Base-by-base conservation (phyloP, 164 flowering plant species). In the Aristolochia californica region DNA sequence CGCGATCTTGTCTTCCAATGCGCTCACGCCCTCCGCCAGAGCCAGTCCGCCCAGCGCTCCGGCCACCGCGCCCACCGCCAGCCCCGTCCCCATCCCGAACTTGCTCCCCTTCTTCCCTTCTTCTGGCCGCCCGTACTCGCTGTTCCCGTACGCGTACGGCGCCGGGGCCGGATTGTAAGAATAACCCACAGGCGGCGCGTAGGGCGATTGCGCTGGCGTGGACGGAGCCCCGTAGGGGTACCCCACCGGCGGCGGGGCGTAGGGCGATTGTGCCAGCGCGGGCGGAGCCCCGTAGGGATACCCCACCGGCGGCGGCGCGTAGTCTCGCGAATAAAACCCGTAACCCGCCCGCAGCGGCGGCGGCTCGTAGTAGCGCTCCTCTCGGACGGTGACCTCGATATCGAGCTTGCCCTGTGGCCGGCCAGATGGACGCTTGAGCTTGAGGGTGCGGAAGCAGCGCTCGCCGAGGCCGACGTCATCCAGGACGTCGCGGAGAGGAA, bases 61-160 rank as follows among this genome's bases (percentile, higher is more conserved):
- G 2, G 84, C 97, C 4, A 67, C 94, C 43, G 84, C 87, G 2
- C 91, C 97, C 66, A 88, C 84, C 11, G 97, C 95, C 76, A 88
- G 57, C 44, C 97, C 94, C 55, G 91, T 78, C 55, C 97, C 97
- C 88, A 76, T 34, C 13, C 85, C 85, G 38, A 60, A 70, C 70
- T 70, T 77, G 26, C 82, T 68, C 10, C 58, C 51, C 66, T 76
- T 79, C 78, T 74, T 75, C 65, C 72, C 54, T 75, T 68, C 66
- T 66, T 44, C 14, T 43, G 65, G 26, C 62, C 60, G 66, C 25
- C 65, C 66, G 22, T 56, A 53, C 48, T 52, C 54, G 22, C 64
- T 65, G 50, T 69, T 58, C 16, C 45, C 66, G 49, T 68, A 60
- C 0, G 63, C 75, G 26, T 72, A 74, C 13, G 78, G 57, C 9